Evolutionary conservation across 2,329 filamentous ascomycete genomes (phyloP), one percentile per base, ranked within the genome.

Genomic region (Aphanocladium album): DNA sequence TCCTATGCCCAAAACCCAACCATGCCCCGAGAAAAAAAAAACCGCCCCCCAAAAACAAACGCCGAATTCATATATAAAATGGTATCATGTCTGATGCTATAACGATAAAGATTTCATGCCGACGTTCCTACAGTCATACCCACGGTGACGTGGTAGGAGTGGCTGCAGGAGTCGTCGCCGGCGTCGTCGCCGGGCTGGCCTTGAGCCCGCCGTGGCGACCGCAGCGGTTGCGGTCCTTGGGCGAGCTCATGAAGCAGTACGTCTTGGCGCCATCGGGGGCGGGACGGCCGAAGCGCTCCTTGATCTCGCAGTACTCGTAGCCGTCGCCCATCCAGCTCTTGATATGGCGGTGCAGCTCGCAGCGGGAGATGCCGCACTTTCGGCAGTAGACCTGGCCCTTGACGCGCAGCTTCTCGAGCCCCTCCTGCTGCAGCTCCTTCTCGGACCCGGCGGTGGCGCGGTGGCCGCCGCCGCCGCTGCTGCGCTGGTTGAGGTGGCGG

Each of bases 311-410:
- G 73, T 87, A 87, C 71, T 88, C 84, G 62, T 78, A 72, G 21
- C 71, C 76, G 43, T 76, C 72, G 59, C 81, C 82, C 78, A 87
- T 82, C 82, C 84, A 87, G 45, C 77, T 77, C 67, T 78, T 77
- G 66, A 88, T 79, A 69, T 88, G 85, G 64, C 82, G 80, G 72
- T 86, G 83, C 61, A 88, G 77, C 74, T 87, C 83, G 71, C 85
- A 88, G 39, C 85, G 79, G 45, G 77, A 80, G 62, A 83, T 79
- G 53, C 83, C 83, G 64, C 85, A 88, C 70, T 86, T 85, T 61
- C 81, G 78, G 71, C 85, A 88, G 70, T 84, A 82, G 6, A 84
- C 81, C 67, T 85, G 83, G 23, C 83, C 84, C 60, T 79, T 79
- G 53, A 83, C 77, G 25, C 82, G 79, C 65, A 84, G 73, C 68